These are phyloP conservation scores for Hymenoscyphus albidus DNA, from an alignment of 2,329 filamentous ascomycete genomes.

Conservation along the genomic window DNA sequence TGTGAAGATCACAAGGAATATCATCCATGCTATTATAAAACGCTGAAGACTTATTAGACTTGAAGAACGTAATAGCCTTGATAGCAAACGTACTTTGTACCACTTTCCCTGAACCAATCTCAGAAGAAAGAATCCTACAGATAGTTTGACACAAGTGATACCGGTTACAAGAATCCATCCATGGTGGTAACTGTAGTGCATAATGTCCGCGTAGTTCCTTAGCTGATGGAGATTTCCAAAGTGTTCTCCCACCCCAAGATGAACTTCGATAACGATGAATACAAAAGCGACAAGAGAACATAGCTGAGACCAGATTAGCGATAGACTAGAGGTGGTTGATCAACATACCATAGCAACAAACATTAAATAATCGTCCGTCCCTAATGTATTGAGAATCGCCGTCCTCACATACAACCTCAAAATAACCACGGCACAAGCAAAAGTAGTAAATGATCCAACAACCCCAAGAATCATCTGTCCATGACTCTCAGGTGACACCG, in stretches of 20 bases:
- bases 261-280: constrained; percentile 42
- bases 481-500: constrained; percentile 33
- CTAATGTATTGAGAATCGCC: constrained; percentile 43
- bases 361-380: constrained; percentile 44
- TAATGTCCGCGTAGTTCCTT: constrained; percentile 28
- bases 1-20: constrained; percentile 41
- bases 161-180: constrained; percentile 42
- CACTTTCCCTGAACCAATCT: constrained; percentile 35
- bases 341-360: constrained; percentile 37
- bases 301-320: constrained; percentile 6
- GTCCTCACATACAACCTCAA: constrained; percentile 43
- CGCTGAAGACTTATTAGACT: constrained; percentile 16
- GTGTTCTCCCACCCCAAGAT: constrained; percentile 44
- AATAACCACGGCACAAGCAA: constrained; percentile 38
- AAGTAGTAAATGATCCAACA: constrained; percentile 37
- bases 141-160: constrained; percentile 34
- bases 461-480: constrained; percentile 38
- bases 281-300: constrained; percentile 23
- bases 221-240: constrained; percentile 31
- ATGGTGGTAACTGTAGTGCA: constrained; percentile 41
- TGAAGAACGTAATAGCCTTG: constrained; percentile 34
- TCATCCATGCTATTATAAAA: constrained; percentile 23
- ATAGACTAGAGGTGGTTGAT: background rate
- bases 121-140: constrained; percentile 22
- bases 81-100: constrained; percentile 39